These are phyloP conservation scores for Cydonia oblonga DNA, from an alignment of 331 rosid genomes.

Conservation along the genomic window DNA sequence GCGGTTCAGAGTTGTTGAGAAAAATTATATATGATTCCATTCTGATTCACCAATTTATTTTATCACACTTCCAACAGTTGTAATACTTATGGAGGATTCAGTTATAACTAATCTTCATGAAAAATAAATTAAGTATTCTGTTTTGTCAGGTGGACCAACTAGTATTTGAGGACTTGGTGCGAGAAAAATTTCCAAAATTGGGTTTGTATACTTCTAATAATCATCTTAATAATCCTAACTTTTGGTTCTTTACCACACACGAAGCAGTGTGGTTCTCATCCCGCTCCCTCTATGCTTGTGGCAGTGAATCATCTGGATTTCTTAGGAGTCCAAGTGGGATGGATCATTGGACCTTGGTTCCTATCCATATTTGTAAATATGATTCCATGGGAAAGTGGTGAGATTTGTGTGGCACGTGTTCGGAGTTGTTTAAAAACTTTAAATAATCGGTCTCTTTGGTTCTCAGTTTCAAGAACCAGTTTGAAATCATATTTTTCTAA, in stretches of 20 bases:
- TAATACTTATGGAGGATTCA: background rate
- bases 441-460: background rate
- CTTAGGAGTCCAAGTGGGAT: constrained; percentile 98
- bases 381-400: constrained; percentile 98
- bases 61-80: constrained; percentile 7
- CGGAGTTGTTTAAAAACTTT: background rate
- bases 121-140: constrained; percentile 6
- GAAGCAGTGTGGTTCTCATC: constrained; percentile 15
- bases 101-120: constrained; percentile 6
- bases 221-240: constrained; percentile 4
- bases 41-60: background rate
- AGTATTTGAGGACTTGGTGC: constrained; percentile 80
- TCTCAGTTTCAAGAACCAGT: background rate
- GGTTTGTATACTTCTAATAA: constrained; percentile 39
- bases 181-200: constrained; percentile 80
- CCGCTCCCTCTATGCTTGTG: constrained; percentile 34
- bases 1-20: background rate
- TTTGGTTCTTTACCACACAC: constrained; percentile 9
- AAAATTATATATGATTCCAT: background rate
- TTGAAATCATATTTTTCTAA: constrained; percentile 9
- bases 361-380: constrained; percentile 84
- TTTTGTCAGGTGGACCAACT: constrained; percentile 86
- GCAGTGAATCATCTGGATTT: constrained; percentile 94
- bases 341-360: constrained; percentile 96
- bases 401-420: constrained; percentile 16